phyloP scores from a whole-genome alignment of 345 rosid species.

The Reutealis trisperma region DNA sequence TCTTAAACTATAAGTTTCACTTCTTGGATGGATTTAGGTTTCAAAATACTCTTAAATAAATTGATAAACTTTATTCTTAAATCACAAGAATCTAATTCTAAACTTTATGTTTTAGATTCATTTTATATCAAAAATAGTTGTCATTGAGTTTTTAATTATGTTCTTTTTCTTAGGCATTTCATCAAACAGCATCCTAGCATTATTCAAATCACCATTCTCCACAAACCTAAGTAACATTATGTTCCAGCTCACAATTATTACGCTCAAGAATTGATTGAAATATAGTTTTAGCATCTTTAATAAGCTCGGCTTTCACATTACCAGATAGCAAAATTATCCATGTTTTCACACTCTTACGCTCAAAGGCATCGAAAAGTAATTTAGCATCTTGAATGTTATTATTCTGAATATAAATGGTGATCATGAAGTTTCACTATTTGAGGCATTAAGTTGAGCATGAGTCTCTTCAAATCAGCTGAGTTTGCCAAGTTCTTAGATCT shows the following conservation, averaged over 20 bases:
- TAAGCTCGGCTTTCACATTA: constrained; percentile 22
- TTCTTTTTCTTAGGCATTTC: constrained; percentile 31
- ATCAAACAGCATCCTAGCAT: constrained; percentile 26
- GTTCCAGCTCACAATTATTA: constrained; percentile 35
- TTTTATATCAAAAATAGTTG: no score
- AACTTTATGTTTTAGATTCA: no score
- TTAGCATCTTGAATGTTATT: constrained; percentile 10
- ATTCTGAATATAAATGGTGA: constrained; percentile 10
- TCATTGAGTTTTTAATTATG: no score
- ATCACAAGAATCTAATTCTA: no score
- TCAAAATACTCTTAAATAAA: no score
- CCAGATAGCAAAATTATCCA: constrained; percentile 27
- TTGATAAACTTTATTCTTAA: no score
- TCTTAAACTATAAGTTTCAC: no score
- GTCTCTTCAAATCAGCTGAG: constrained; percentile 18
- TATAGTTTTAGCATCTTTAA: constrained; percentile 17
- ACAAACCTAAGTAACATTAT: constrained; percentile 26
- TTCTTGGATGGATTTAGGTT: no score
- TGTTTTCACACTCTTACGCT: constrained; percentile 17
- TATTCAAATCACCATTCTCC: constrained; percentile 27
- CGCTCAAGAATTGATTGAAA: constrained; percentile 29
- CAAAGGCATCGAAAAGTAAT: constrained; percentile 12
- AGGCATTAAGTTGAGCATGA: constrained; percentile 22
- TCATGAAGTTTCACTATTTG: constrained; percentile 20
- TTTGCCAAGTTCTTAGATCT: constrained; percentile 3